These are phyloP conservation scores for Blastocrithidia nonstop DNA, from an alignment of 208 protist genomes.

Conservation along the genomic window DNA sequence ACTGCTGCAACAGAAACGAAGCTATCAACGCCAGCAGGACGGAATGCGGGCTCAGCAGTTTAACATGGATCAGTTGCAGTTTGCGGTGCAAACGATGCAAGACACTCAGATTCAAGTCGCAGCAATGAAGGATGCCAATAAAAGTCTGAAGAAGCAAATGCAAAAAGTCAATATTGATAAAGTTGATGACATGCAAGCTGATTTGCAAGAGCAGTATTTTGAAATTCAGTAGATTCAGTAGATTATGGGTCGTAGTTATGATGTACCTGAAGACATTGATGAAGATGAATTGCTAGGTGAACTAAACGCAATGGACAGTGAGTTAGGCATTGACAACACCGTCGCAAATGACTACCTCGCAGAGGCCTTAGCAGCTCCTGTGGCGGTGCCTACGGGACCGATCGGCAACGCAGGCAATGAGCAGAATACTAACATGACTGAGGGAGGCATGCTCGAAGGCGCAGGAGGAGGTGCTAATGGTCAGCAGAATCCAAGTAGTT, in stretches of 20 bases:
- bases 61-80: conserved; percentile 88
- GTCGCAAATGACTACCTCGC: conserved; percentile 63
- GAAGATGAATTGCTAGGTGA: conserved; percentile 86
- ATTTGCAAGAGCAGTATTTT: conserved; percentile 81
- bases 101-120: conserved; percentile 82
- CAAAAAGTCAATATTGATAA: conserved; percentile 77
- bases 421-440: conserved; percentile 59
- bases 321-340: conserved; percentile 12
- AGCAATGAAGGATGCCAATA: conserved; percentile 82
- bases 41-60: conserved; percentile 84
- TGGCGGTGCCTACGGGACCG: conserved; percentile 23
- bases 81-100: conserved; percentile 81
- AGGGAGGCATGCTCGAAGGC: conserved; percentile 18
- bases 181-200: conserved; percentile 78
- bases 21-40: conserved; percentile 86
- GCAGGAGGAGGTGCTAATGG: conserved; percentile 32
- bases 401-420: conserved; percentile 14
- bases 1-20: conserved; percentile 85
- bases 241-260: conserved; percentile 82
- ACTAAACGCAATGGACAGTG: conserved; percentile 76
- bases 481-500: conserved; percentile 50
- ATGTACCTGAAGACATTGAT: conserved; percentile 84
- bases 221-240: conserved; percentile 89
- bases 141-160: conserved; percentile 69
- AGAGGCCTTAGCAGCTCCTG: conserved; percentile 63